A percentile compares a stretch with the other conserved stretches of the same genome.
Conservation (phyloP, 1,284 basidiomycete genomes). For the Polyporus tsugae region DNA sequence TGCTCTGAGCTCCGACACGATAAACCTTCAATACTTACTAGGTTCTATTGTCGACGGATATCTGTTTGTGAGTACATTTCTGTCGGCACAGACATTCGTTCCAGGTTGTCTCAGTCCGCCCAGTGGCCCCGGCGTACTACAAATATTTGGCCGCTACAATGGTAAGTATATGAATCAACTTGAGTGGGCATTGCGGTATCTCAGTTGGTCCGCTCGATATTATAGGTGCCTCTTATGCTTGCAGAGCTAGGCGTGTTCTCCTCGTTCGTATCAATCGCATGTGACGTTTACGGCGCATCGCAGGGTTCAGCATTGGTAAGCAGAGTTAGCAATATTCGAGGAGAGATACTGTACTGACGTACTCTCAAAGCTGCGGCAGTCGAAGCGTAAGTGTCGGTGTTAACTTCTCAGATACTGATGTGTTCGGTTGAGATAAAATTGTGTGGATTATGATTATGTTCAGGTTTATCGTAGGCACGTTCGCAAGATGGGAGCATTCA, state of each 20-base stretch:
- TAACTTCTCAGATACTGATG: not conserved
- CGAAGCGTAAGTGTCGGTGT: not conserved
- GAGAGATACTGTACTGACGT: not conserved
- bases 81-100: not conserved
- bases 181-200: not conserved
- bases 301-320: not conserved
- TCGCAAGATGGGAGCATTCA: not conserved
- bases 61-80: not conserved
- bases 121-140: not conserved
- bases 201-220: not conserved
- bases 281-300: not conserved
- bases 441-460: not conserved
- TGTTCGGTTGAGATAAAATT: not conserved
- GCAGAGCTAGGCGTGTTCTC: not conserved
- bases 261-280: not conserved
- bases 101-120: not conserved
- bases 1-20: not conserved
- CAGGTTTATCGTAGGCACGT: not conserved
- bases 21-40: not conserved
- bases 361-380: not conserved
- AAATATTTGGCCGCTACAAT: not conserved
- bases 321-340: not conserved
- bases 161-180: not conserved
- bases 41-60: constrained; percentile 1
- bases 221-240: not conserved